Percentiles rank a stretch among this genome's conserved stretches.
phyloP scores from a whole-genome alignment of 306 rosid species.

The Luffa aegyptiaca region DNA sequence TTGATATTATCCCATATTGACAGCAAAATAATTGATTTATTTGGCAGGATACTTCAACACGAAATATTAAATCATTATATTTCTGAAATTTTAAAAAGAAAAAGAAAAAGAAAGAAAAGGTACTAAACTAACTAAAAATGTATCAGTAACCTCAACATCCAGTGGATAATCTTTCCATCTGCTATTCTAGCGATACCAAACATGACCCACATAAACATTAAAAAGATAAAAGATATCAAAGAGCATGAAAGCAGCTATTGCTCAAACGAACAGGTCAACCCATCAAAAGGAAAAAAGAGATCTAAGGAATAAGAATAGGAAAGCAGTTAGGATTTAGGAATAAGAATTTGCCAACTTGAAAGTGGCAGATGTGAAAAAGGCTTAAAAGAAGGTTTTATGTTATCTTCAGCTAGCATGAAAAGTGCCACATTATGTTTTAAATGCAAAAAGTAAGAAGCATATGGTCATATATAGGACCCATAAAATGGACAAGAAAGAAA shows the following conservation, averaged over 20 bases:
- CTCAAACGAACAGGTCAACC: background rate
- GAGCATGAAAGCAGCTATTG: background rate
- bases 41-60: background rate
- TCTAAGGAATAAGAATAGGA: background rate
- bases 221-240: background rate
- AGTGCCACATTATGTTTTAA: background rate
- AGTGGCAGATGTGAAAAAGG: background rate
- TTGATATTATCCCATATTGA: too few species aligned
- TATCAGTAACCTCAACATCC: constrained; percentile 16
- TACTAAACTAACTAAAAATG: too few species aligned
- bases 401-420: background rate
- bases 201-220: background rate
- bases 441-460: background rate
- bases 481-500: background rate
- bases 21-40: background rate
- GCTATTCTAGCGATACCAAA: background rate
- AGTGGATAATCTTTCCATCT: background rate
- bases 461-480: constrained; percentile 9
- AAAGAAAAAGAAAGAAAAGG: background rate
- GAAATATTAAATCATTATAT: background rate
- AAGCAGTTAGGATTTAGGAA: background rate
- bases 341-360: background rate
- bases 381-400: background rate
- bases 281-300: background rate
- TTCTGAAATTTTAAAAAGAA: background rate